Evolutionary conservation across 208 protist genomes (phyloP).

Genomic region (Herpetomonas muscarum): DNA sequence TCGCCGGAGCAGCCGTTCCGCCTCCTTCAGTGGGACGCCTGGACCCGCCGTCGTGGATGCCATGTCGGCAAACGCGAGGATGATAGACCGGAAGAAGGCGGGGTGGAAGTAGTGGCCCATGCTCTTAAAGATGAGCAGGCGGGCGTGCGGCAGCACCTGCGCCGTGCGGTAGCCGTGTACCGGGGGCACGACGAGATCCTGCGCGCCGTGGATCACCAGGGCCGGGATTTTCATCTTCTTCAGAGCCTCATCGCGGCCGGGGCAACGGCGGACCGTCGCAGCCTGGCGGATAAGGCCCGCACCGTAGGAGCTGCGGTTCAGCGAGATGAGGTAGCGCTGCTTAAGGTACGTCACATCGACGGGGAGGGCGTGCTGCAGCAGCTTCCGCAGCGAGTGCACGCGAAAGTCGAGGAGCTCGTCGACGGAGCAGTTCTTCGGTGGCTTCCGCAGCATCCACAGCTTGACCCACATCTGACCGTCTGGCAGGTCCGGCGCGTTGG

Average conservation of each 20-base stretch:
- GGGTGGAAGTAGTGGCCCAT: conserved; percentile 88
- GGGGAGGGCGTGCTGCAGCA: conserved; percentile 44
- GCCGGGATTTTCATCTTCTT: conserved; percentile 34
- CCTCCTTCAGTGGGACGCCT: background rate
- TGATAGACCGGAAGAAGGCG: conserved; percentile 57
- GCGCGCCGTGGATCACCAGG: conserved; percentile 67
- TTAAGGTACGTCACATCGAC: conserved; percentile 63
- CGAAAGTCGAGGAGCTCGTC: conserved; percentile 74
- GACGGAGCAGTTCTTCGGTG: conserved; percentile 47
- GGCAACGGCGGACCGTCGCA: conserved; percentile 45
- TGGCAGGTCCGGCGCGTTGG: conserved; percentile 63
- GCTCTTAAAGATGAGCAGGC: conserved; percentile 56
- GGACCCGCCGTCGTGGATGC: conserved; percentile 21
- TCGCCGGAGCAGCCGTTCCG: background rate
- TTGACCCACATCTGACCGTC: conserved; percentile 69
- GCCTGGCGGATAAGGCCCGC: conserved; percentile 66
- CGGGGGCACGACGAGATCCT: conserved; percentile 70
- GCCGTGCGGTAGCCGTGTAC: conserved; percentile 73
- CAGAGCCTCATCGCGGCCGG: conserved; percentile 44
- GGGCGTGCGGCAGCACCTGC: conserved; percentile 41
- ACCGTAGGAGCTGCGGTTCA: conserved; percentile 52
- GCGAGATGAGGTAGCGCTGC: conserved; percentile 48
- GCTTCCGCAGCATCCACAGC: conserved; percentile 67
- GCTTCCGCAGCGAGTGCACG: conserved; percentile 33
- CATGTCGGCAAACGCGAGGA: conserved; percentile 33